Evolutionary conservation across 257 asterid species (phyloP), one percentile per base, ranked within the genome.

Genomic region (Echites panduratus): DNA sequence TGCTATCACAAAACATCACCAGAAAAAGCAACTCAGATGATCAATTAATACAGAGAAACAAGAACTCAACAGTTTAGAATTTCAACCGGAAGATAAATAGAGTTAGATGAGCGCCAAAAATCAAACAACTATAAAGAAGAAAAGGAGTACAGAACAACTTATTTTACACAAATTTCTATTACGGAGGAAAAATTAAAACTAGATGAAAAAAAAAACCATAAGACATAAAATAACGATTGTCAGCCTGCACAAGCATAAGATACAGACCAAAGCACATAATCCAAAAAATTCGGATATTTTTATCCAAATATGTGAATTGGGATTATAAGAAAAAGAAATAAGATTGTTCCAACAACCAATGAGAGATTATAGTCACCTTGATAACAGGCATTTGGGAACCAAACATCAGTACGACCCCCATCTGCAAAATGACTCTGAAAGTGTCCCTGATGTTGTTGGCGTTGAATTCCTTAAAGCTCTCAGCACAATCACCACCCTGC

Each of bases 401-500:
- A 84, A 87, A 90, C 96, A 89, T 90, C 65, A 90, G 96, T 29
- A 89, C 97, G 49, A 83, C 96, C 16, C 96, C 76, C 97, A 90
- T 90, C 90, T 90, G 97, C 87, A 90, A 74, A 63, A 90, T 68
- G 63, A 90, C 97, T 77, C 97, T 81, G 69, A 90, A 89, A 12
- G 96, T 87, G 61, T 90, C 97, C 80, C 97, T 83, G 68, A 89
- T 90, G 68, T 89, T 89, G 66, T 90, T 90, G 14, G 93, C 97
- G 78, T 82, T 86, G 79, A 89, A 89, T 70, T 90, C 97, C 50
- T 89, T 89, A 79, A 90, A 90, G 72, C 97, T 90, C 86, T 90
- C 97, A 4, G 96, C 97, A 75, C 97, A 90, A 71, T 90, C 97
- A 24, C 97, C 97, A 1, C 97, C 97, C 77, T 85, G 91, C 82